These are phyloP conservation scores for Trametes cingulata DNA, from an alignment of 768 basidiomycete species.

Conservation along the genomic window DNA sequence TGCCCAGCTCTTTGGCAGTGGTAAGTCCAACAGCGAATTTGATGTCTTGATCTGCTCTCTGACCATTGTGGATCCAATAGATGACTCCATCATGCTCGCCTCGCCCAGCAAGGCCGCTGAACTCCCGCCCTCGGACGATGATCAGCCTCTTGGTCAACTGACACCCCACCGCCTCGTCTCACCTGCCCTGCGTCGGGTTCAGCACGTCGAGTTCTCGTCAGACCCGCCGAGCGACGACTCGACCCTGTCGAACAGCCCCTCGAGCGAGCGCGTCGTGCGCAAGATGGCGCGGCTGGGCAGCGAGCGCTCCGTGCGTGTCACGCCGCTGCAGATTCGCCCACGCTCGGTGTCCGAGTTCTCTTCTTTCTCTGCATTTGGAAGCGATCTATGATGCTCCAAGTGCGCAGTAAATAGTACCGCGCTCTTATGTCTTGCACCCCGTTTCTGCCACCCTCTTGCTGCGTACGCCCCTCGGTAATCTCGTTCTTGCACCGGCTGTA, in stretches of 20 bases:
- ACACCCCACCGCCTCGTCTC: constrained; percentile 72
- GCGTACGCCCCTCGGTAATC: neutral
- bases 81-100: constrained; percentile 49
- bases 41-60: neutral
- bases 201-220: constrained; percentile 23
- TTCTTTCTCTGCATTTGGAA: constrained; percentile 12
- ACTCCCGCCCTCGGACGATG: constrained; percentile 61
- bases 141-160: constrained; percentile 62
- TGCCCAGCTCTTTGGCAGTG: constrained; percentile 34
- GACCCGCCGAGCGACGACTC: constrained; percentile 50
- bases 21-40: constrained; percentile 27
- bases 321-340: constrained; percentile 12
- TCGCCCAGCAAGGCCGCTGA: constrained; percentile 26
- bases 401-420: constrained; percentile 1
- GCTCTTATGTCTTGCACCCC: neutral
- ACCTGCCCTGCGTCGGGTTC: constrained; percentile 48
- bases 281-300: constrained; percentile 18
- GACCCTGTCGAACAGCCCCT: constrained; percentile 46
- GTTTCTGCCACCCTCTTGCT: neutral
- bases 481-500: neutral
- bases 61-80: constrained; percentile 28
- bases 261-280: constrained; percentile 38
- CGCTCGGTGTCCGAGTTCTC: constrained; percentile 15
- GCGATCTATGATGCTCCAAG: constrained; percentile 15
- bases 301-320: constrained; percentile 1